Base-by-base conservation (phyloP, 768 basidiomycete species). In the Epithele typhae region DNA sequence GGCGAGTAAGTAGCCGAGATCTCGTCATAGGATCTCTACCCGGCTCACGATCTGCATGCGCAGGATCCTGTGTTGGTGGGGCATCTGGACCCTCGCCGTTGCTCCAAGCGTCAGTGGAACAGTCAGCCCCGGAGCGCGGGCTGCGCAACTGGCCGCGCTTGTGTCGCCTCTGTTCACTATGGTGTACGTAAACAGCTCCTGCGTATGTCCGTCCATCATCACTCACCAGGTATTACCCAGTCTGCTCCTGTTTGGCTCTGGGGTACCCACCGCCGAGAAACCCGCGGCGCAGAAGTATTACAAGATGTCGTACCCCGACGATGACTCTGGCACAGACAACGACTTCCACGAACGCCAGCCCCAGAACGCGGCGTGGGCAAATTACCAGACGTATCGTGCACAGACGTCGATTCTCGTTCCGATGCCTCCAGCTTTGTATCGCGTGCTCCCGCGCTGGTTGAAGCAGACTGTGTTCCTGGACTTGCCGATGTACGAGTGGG, bases 201-300 rank as follows among this genome's bases (percentile, higher is more conserved):
- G n/a, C n/a, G n/a, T n/a, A n/a, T n/a, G n/a, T n/a, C n/a, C n/a
- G n/a, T n/a, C n/a, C n/a, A n/a, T n/a, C n/a, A n/a, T n/a, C n/a
- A n/a, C n/a, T 19, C 14, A 37, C 39, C 14, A n/a, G 4, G 25
- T 21, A 12, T 25, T 25, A 6, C 47, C 15, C 42, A 79, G 79
- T 23, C 56, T 82, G 3, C 68, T 83, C 15, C 72, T 87, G 67
- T 85, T 84, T 64, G 78, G 69, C 5, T 82, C 81, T 10, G 85
- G 84, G 8, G 57, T 87, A n/a, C 84, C 83, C 0, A 79, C 79
- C 0, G 81, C 81, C 4, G 82, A 84, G 61, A 83, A 82, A 60
- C 81, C 81, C 2, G 73, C 76, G 33, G 82, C 81, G 0, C 75
- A 76, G 57, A 71, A 70, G 51, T 83, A 74, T 59, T 84, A 74